Percentiles rank a stretch among this genome's conserved stretches.
These are phyloP conservation scores for Taphrina sp. DNA, from an alignment of 1,139 yeast genomes.

Conservation along the genomic window DNA sequence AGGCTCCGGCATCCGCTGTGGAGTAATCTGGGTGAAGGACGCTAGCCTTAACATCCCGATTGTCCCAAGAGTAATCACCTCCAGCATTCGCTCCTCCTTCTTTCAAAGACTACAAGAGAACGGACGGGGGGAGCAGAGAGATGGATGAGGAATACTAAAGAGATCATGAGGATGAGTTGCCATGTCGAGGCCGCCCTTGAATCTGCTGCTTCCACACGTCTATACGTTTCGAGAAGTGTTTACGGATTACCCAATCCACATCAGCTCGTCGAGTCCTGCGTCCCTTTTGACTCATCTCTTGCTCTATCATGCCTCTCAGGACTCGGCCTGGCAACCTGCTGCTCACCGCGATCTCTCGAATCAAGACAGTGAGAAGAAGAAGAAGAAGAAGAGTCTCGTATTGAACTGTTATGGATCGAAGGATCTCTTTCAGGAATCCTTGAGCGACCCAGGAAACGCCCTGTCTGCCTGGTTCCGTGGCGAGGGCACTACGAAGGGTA, in stretches of 20 bases:
- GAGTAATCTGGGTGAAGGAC: too few species aligned
- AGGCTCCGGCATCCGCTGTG: too few species aligned
- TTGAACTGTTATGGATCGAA: constrained; percentile 14
- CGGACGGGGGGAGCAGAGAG: too few species aligned
- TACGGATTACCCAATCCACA: constrained; percentile 9
- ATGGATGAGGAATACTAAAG: too few species aligned
- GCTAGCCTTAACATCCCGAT: too few species aligned
- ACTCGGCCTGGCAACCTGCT: too few species aligned
- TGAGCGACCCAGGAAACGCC: constrained; percentile 5
- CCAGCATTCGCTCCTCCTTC: too few species aligned
- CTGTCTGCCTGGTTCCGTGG: background rate
- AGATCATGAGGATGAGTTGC: too few species aligned
- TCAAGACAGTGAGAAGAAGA: background rate
- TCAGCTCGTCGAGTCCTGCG: constrained; percentile 17
- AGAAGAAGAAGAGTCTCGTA: background rate
- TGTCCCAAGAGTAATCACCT: too few species aligned
- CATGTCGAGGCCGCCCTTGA: constrained; percentile 27
- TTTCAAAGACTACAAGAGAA: too few species aligned
- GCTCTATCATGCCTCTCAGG: constrained; percentile 19
- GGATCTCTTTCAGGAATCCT: background rate
- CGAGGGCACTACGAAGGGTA: background rate
- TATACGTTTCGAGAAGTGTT: constrained; percentile 4
- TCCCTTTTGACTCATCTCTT: constrained; percentile 2
- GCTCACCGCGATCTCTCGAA: background rate
- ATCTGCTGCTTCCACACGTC: constrained; percentile 17